Base-by-base conservation (phyloP, 2,329 filamentous ascomycete species). In the Rutstroemia sp. region DNA sequence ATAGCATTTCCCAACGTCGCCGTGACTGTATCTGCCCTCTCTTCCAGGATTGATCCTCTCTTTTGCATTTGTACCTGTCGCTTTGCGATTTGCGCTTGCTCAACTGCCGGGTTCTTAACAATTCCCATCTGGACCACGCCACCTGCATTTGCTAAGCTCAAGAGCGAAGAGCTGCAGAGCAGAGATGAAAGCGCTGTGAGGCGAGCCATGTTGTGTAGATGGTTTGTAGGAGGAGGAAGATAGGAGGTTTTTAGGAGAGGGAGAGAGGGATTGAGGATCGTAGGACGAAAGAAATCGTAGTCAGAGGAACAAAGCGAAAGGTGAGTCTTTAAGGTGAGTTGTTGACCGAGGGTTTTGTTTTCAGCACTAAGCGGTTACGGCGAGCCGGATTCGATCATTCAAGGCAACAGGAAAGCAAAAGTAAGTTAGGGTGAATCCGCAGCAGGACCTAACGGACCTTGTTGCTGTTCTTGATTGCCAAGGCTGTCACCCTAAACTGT, bases 1-100 rank as follows among this genome's bases (percentile, higher is more conserved):
- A 81, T 64, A 60, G 80, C 81, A 69, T 84, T 83, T 19, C 49
- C 57, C 0, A 68, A 56, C 16, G 39, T 38, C 1, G 57, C 65
- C 2, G 55, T 57, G 1, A 69, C 57, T 2, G 64, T 62, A 23
- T 56, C 57, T 14, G 58, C 60, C 25, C 62, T 58, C 17, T 25
- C 52, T 54, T 16, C 44, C 51, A 42, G 3, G 59, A 46, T 6
- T 34, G 27, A n/a, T 38, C 46, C 38, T 51, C 44, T 27, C 57
- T 59, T 23, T 57, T 57, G 44, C 44, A 23, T 55, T 9, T 51
- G 44, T 19, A 58, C 39, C 19, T 58, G 53, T n/a, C 64, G 61
- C 25, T 25, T 42, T 21, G 53, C 47, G 9, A 68, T 51, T 56
- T 68, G 66, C 23, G 60, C 60, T 23, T 48, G 48, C 27, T 64